A percentile compares a stretch with the other conserved stretches of the same genome.
phyloP scores from a whole-genome alignment of 257 asterid genomes.

The Solanum clarkiae region DNA sequence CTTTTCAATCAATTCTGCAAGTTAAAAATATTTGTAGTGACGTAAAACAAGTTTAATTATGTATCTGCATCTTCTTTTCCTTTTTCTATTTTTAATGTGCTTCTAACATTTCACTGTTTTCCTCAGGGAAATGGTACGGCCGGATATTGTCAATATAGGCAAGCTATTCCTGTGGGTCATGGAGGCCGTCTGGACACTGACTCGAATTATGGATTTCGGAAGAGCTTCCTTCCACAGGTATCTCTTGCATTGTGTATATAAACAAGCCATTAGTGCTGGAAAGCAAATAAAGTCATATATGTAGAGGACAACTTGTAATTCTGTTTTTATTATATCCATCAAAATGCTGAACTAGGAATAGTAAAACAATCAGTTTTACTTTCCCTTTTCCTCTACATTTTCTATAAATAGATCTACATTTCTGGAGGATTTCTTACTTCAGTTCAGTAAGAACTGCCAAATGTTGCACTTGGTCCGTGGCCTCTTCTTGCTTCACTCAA shows the following conservation, averaged over 20 bases:
- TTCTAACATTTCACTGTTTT: background rate
- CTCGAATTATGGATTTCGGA: constrained; percentile 56
- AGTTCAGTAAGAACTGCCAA: background rate
- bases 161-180: constrained; percentile 63
- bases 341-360: background rate
- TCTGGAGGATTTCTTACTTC: background rate
- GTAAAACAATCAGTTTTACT: background rate
- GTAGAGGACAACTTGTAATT: too few species aligned
- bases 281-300: background rate
- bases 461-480: background rate
- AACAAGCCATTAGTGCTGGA: background rate
- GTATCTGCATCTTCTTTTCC: background rate
- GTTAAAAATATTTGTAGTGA: background rate
- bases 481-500: background rate
- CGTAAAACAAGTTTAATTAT: background rate
- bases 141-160: constrained; percentile 85
- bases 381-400: background rate
- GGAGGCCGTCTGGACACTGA: constrained; percentile 63
- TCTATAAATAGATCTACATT: background rate
- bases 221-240: constrained; percentile 81
- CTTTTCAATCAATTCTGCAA: background rate
- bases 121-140: constrained; percentile 52
- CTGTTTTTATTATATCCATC: background rate
- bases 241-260: background rate
- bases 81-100: background rate